phyloP scores from a whole-genome alignment of 257 asterid species.

The Vinca minor region DNA sequence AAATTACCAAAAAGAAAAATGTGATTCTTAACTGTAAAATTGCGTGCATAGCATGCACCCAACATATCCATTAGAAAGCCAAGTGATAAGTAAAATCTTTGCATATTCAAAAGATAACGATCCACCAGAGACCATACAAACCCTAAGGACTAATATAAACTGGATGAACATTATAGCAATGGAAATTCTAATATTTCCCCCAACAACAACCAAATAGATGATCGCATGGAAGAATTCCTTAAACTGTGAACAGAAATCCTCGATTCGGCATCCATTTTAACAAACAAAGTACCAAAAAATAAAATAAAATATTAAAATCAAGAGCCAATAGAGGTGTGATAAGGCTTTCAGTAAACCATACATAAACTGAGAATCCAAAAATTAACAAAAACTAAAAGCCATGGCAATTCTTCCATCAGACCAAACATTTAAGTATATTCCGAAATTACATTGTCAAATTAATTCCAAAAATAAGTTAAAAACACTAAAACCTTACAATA shows the following conservation, averaged over 20 bases:
- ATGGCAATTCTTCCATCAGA: background rate
- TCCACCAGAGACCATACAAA: background rate
- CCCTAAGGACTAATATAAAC: background rate
- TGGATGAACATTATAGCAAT: background rate
- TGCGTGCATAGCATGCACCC: background rate
- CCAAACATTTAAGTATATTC: no score
- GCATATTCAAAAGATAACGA: background rate
- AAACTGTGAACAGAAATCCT: background rate
- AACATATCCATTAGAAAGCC: background rate
- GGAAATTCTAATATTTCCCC: background rate
- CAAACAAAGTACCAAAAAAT: background rate
- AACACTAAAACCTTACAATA: no score
- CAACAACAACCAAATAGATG: background rate
- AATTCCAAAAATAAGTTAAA: no score
- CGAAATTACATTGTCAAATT: no score
- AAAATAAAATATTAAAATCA: background rate
- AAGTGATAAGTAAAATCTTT: background rate
- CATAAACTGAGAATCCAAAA: no score
- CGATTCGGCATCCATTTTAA: background rate
- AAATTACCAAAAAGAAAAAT: no score
- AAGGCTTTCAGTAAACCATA: conserved; percentile 4
- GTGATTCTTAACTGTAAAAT: background rate
- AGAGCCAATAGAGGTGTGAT: background rate
- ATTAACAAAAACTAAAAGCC: background rate
- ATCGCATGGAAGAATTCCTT: background rate